Evolutionary conservation across 208 protist species (phyloP).

Genomic region (Entamoeba moshkovskii): DNA sequence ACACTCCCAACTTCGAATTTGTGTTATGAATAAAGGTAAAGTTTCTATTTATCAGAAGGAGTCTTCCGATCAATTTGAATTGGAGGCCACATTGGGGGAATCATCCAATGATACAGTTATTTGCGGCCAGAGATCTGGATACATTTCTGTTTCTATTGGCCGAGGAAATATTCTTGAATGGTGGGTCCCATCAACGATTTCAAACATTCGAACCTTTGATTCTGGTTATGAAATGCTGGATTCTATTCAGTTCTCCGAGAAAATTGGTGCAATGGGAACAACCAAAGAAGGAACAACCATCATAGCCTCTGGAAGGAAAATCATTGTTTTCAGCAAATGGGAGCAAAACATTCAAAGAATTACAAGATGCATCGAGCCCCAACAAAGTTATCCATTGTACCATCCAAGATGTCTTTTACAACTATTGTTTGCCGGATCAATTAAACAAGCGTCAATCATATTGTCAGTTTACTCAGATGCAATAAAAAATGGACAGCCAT

Average conservation of each 20-base stretch:
- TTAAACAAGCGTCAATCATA: background rate
- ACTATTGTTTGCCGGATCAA: background rate
- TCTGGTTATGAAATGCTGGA: background rate
- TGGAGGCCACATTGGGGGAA: background rate
- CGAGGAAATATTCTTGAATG: background rate
- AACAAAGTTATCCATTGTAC: background rate
- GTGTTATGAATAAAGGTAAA: background rate
- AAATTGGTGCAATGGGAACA: background rate
- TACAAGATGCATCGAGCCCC: background rate
- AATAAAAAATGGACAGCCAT: background rate
- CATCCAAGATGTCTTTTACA: background rate
- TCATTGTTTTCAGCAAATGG: background rate
- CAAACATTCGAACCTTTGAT: background rate
- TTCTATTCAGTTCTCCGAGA: background rate
- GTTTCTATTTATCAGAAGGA: background rate
- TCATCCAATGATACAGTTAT: background rate
- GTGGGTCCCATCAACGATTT: background rate
- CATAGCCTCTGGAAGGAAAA: background rate
- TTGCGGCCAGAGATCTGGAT: background rate
- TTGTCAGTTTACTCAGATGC: background rate
- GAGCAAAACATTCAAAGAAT: slow-evolving; percentile 4
- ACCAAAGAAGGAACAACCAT: background rate
- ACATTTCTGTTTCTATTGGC: background rate
- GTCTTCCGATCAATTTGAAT: background rate
- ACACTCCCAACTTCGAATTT: background rate